phyloP scores from a whole-genome alignment of 192 early-diverging fungal species.

The Globomyces pollinis-pini region DNA sequence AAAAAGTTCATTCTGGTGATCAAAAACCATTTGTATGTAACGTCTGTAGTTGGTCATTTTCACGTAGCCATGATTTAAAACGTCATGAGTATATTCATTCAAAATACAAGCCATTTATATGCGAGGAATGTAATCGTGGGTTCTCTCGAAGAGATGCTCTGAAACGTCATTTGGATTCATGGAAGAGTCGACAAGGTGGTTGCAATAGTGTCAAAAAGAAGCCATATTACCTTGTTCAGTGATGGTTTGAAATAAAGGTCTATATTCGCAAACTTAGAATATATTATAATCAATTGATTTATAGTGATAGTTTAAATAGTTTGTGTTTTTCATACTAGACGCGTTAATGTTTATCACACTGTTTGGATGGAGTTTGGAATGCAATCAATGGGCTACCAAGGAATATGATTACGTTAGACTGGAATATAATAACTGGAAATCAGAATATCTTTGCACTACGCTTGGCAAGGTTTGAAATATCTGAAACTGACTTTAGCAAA shows the following conservation, averaged over 20 bases:
- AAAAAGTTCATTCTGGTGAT: not conserved
- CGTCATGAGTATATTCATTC: constrained; percentile 46
- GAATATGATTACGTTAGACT: too few relatives aligned
- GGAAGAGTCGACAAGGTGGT: not conserved
- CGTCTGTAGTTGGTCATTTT: not conserved
- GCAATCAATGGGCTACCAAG: too few relatives aligned
- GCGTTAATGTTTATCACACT: too few relatives aligned
- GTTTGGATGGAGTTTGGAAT: too few relatives aligned
- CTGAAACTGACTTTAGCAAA: too few relatives aligned
- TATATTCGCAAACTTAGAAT: not conserved
- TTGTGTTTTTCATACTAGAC: too few relatives aligned
- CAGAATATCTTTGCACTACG: too few relatives aligned
- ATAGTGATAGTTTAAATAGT: not conserved
- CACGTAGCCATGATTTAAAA: constrained; percentile 32
- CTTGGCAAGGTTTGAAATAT: too few relatives aligned
- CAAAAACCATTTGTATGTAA: constrained; percentile 3
- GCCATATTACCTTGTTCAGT: too few relatives aligned
- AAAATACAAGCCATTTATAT: constrained; percentile 37
- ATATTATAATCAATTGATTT: constrained; percentile 1
- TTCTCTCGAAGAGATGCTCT: constrained; percentile 44
- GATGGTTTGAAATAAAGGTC: not conserved
- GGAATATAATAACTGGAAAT: too few relatives aligned
- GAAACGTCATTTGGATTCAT: constrained; percentile 23
- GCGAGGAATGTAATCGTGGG: constrained; percentile 38
- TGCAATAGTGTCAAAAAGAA: not conserved